Percentiles rank a stretch among this genome's conserved stretches.
Evolutionary conservation across 2,329 filamentous ascomycete genomes (phyloP).

Genomic region (Cladophialophora immunda): DNA sequence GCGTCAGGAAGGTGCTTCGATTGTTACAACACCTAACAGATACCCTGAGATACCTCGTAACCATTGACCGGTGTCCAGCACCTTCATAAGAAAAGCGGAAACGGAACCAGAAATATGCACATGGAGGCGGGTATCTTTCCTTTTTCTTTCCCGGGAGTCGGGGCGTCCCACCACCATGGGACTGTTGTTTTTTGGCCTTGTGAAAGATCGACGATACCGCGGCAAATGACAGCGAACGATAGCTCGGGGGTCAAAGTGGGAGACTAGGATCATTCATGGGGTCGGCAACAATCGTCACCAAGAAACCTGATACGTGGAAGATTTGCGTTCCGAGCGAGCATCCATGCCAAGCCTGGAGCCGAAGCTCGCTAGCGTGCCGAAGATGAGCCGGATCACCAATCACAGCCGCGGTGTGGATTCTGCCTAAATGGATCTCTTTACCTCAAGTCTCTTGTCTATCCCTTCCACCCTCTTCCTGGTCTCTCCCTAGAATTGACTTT

Average conservation of each 20-base stretch:
- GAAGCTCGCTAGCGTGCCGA: background rate
- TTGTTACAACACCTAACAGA: background rate
- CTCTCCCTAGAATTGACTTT: conserved; percentile 1
- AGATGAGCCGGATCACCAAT: background rate
- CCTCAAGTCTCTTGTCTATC: background rate
- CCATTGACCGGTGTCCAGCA: too few species aligned
- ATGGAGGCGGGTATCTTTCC: background rate
- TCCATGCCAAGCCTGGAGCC: background rate
- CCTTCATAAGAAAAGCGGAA: too few species aligned
- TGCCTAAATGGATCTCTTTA: background rate
- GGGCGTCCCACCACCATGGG: background rate
- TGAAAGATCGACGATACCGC: background rate
- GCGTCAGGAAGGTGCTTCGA: background rate
- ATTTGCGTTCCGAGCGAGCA: conserved; percentile 1
- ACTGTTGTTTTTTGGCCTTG: background rate
- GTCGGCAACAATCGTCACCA: too few species aligned
- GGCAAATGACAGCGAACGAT: background rate
- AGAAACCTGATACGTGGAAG: background rate
- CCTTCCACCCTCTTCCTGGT: background rate
- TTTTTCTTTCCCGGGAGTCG: background rate
- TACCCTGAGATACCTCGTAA: too few species aligned
- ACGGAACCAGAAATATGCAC: too few species aligned
- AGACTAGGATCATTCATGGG: too few species aligned
- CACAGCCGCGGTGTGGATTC: background rate
- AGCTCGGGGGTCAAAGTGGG: too few species aligned